Percentiles rank a stretch among this genome's conserved stretches.
These are phyloP conservation scores for Nemania sp. DNA, from an alignment of 2,329 filamentous ascomycete genomes.

Conservation along the genomic window DNA sequence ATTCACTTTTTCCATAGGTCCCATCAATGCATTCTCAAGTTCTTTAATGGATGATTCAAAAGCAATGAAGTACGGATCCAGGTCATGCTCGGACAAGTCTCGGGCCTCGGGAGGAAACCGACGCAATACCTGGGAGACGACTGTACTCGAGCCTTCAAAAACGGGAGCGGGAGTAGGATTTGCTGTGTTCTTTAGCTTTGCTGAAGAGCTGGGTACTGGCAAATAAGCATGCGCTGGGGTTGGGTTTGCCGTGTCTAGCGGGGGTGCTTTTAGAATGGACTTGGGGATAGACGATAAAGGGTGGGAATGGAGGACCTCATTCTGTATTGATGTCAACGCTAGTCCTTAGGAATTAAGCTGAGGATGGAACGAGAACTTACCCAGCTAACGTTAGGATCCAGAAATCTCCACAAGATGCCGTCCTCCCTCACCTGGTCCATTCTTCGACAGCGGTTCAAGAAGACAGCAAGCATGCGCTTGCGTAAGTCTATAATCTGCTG, in stretches of 20 bases:
- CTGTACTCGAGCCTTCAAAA: conserved; percentile 54
- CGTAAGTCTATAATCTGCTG: conserved; percentile 95
- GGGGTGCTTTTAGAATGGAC: conserved; percentile 93
- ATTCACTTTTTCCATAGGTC: conserved; percentile 97
- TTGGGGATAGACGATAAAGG: conserved; percentile 93
- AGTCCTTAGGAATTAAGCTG: conserved; percentile 2
- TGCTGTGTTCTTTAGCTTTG: conserved; percentile 78
- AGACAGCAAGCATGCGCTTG: conserved; percentile 96
- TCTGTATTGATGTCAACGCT: conserved; percentile 65
- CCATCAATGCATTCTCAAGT: conserved; percentile 86
- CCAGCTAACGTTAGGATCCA: conserved; percentile 99
- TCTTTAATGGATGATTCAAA: conserved; percentile 95
- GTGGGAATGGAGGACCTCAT: conserved; percentile 92
- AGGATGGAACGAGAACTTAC: conserved; percentile 61
- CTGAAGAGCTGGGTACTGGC: conserved; percentile 84
- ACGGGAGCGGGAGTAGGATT: conserved; percentile 52
- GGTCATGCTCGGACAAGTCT: conserved; percentile 84
- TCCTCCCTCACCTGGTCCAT: conserved; percentile 95
- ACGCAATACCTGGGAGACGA: conserved; percentile 71
- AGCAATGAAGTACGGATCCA: conserved; percentile 95
- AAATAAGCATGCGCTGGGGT: conserved; percentile 87
- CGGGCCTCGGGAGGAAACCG: conserved; percentile 86
- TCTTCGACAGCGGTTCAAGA: conserved; percentile 89
- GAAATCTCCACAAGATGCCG: conserved; percentile 96
- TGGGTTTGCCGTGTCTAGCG: conserved; percentile 92